Evolutionary conservation across 2,329 filamentous ascomycete genomes (phyloP).

Genomic region (Fusarium siculi): DNA sequence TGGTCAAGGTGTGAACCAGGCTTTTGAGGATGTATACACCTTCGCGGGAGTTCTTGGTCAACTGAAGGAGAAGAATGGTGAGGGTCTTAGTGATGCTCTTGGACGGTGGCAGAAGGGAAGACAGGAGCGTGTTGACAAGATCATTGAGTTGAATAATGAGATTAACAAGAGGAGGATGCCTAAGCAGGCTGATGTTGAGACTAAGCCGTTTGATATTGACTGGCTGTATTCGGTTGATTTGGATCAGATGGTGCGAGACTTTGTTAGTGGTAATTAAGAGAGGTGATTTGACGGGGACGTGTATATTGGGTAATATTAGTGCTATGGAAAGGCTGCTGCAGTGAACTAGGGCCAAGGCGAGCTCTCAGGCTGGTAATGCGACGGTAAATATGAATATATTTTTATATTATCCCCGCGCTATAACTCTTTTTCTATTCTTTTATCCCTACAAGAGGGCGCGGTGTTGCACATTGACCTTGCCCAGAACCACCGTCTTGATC

Average conservation of each 20-base stretch:
- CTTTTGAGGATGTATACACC: constrained; percentile 61
- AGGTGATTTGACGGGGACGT: too few species aligned
- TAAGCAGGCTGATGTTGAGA: constrained; percentile 38
- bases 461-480: neutral
- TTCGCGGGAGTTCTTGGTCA: constrained; percentile 53
- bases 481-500: constrained; percentile 60
- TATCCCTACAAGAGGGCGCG: neutral
- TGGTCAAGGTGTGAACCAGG: constrained; percentile 59
- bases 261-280: neutral
- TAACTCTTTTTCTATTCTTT: too few species aligned
- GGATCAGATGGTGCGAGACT: constrained; percentile 48
- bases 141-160: constrained; percentile 59
- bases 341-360: too few species aligned
- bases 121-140: constrained; percentile 58
- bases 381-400: too few species aligned
- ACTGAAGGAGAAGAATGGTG: constrained; percentile 44
- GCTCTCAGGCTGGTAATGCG: too few species aligned
- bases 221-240: constrained; percentile 58
- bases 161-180: constrained; percentile 61
- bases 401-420: too few species aligned
- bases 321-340: too few species aligned
- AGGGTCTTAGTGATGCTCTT: constrained; percentile 3
- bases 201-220: constrained; percentile 48
- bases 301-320: too few species aligned
- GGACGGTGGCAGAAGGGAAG: constrained; percentile 59